Conservation (phyloP, 257 asterid species). For the Rubia yunnanensis region DNA sequence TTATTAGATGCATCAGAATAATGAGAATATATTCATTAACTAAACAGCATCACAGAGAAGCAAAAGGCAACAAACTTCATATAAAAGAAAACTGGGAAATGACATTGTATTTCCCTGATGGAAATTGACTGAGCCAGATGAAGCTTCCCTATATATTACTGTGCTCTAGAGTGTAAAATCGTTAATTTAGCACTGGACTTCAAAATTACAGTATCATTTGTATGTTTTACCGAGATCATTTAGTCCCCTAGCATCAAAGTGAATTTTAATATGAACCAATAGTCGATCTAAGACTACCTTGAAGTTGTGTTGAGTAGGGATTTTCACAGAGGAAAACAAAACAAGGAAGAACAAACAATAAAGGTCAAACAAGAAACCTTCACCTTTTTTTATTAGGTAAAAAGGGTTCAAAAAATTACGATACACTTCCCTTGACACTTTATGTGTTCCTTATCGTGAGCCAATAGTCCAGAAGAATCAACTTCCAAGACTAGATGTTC, state of each 20-base stretch:
- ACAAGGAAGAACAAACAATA: background rate
- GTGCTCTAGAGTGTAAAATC: background rate
- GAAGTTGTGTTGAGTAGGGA: background rate
- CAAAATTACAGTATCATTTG: background rate
- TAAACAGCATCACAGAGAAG: background rate
- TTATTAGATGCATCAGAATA: no score
- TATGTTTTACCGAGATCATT: background rate
- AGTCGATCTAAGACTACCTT: background rate
- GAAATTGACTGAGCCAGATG: background rate
- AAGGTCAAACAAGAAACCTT: no score
- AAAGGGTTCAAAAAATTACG: no score
- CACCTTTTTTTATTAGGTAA: no score
- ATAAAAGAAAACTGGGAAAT: background rate
- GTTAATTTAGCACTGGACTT: background rate
- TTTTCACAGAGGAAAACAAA: background rate
- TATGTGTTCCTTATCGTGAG: no score
- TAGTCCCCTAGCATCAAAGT: background rate
- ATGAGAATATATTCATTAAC: no score
- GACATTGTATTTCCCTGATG: background rate
- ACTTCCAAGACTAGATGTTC: no score
- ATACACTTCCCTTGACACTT: no score
- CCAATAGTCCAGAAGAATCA: no score
- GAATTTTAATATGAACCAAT: background rate
- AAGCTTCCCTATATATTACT: background rate
- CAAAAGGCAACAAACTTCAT: background rate